A percentile compares a stretch with the other conserved stretches of the same genome.
Conservation (phyloP, 139 green algal genomes). For the Haematococcus sp. region DNA sequence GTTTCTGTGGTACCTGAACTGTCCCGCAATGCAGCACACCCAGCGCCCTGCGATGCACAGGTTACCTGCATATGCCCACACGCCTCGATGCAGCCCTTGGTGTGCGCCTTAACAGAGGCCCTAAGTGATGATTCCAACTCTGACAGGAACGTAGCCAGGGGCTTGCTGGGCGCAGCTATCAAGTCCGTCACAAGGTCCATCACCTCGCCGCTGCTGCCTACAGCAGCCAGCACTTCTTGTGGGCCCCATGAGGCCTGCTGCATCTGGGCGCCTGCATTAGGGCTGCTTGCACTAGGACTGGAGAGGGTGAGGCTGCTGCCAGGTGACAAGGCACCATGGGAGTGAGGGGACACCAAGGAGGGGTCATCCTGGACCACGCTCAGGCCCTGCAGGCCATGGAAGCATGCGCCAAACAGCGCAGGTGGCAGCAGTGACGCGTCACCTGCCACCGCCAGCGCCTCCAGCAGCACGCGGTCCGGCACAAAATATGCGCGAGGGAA, state of each 20-base stretch:
- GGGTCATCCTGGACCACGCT: not conserved
- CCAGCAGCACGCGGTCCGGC: constrained; percentile 28
- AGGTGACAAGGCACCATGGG: not conserved
- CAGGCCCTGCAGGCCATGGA: constrained; percentile 18
- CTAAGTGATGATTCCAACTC: constrained; percentile 28
- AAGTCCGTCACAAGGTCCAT: constrained; percentile 14
- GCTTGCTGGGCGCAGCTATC: not conserved
- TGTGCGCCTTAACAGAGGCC: constrained; percentile 1
- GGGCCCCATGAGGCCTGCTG: not conserved
- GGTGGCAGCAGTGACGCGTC: constrained; percentile 18
- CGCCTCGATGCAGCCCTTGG: constrained; percentile 25
- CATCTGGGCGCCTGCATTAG: not conserved
- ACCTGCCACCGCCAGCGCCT: constrained; percentile 22
- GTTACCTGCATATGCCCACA: constrained; percentile 34
- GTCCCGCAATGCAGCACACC: no score
- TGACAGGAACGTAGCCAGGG: constrained; percentile 10
- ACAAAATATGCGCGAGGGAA: constrained; percentile 34
- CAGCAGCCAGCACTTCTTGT: constrained; percentile 13
- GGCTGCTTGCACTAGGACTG: not conserved
- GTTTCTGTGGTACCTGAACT: no score
- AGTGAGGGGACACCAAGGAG: no score
- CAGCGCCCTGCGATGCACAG: no score
- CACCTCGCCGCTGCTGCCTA: constrained; percentile 18
- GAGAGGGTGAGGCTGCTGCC: not conserved
- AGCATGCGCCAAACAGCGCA: constrained; percentile 20